Evolutionary conservation across 306 rosid genomes (phyloP).

Genomic region (Rosa rugosa): DNA sequence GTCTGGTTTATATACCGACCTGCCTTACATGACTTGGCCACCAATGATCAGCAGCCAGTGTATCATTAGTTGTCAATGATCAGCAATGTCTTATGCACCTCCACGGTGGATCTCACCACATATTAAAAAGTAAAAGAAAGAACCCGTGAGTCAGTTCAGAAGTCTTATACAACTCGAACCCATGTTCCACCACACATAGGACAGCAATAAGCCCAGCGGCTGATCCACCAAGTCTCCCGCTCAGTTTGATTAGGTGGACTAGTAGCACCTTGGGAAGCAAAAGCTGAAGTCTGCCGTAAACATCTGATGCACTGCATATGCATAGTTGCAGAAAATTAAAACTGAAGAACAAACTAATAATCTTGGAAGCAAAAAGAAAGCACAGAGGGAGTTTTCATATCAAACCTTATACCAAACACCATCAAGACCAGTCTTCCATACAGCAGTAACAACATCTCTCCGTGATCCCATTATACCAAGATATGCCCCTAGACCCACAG

Average conservation of each 20-base stretch:
- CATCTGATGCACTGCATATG: slow-evolving; percentile 91
- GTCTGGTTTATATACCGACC: neutral
- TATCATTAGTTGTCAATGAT: neutral
- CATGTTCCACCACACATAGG: slow-evolving; percentile 99
- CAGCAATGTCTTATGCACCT: neutral
- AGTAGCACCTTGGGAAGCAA: slow-evolving; percentile 63
- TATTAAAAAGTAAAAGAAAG: neutral
- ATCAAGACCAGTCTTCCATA: slow-evolving; percentile 97
- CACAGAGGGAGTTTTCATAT: slow-evolving; percentile 20
- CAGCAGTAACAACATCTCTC: slow-evolving; percentile 92
- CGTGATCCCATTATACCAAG: slow-evolving; percentile 99
- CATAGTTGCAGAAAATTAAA: slow-evolving; percentile 9
- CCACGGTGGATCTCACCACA: neutral
- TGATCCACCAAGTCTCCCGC: slow-evolving; percentile 89
- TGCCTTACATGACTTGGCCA: neutral
- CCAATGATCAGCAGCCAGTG: neutral
- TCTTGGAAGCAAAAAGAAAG: neutral
- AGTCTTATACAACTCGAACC: slow-evolving; percentile 84
- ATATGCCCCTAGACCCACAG: slow-evolving; percentile 91
- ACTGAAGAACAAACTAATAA: neutral
- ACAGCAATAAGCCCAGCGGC: slow-evolving; percentile 96
- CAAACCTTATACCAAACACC: slow-evolving; percentile 98
- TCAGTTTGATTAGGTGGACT: slow-evolving; percentile 53
- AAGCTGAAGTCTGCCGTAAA: slow-evolving; percentile 92
- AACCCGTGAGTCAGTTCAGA: slow-evolving; percentile 6